Evolutionary conservation across 768 basidiomycete genomes (phyloP).

Genomic region (Serendipita vermifera): DNA sequence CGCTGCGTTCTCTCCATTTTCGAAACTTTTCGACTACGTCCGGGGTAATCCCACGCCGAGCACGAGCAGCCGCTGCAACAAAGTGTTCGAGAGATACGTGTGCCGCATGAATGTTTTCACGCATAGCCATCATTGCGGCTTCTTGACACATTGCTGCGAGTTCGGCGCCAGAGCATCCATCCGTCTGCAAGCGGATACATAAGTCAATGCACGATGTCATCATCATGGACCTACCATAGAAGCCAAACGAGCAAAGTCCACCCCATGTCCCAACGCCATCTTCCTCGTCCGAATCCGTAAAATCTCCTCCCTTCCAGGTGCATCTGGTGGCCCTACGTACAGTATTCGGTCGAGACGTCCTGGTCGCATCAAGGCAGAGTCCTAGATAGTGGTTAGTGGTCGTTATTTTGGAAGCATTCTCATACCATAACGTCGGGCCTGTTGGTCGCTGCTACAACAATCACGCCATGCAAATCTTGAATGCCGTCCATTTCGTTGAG

Average conservation of each 20-base stretch:
- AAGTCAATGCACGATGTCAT: not conserved
- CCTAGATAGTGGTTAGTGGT: slow-evolving; percentile 38
- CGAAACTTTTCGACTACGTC: slow-evolving; percentile 59
- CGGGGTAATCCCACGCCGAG: slow-evolving; percentile 75
- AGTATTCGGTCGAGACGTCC: slow-evolving; percentile 89
- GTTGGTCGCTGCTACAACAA: slow-evolving; percentile 91
- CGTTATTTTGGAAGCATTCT: too few species aligned
- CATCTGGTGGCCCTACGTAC: slow-evolving; percentile 87
- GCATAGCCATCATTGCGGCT: slow-evolving; percentile 88
- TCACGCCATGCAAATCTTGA: slow-evolving; percentile 89
- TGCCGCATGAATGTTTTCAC: slow-evolving; percentile 62
- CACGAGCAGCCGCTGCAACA: slow-evolving; percentile 51
- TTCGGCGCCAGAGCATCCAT: slow-evolving; percentile 95
- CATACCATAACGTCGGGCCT: slow-evolving; percentile 82
- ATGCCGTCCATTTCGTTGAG: slow-evolving; percentile 99
- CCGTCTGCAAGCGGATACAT: slow-evolving; percentile 46
- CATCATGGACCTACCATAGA: slow-evolving; percentile 37
- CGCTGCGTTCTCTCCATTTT: slow-evolving; percentile 44
- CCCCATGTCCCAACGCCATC: slow-evolving; percentile 67
- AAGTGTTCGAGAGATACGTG: slow-evolving; percentile 64
- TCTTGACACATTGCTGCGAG: slow-evolving; percentile 88
- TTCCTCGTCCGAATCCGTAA: slow-evolving; percentile 57
- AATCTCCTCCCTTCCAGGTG: slow-evolving; percentile 68
- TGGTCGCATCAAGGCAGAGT: slow-evolving; percentile 87
- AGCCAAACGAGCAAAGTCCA: slow-evolving; percentile 59